phyloP scores from a whole-genome alignment of 305 asterid species.

The Plantago coronopus region DNA sequence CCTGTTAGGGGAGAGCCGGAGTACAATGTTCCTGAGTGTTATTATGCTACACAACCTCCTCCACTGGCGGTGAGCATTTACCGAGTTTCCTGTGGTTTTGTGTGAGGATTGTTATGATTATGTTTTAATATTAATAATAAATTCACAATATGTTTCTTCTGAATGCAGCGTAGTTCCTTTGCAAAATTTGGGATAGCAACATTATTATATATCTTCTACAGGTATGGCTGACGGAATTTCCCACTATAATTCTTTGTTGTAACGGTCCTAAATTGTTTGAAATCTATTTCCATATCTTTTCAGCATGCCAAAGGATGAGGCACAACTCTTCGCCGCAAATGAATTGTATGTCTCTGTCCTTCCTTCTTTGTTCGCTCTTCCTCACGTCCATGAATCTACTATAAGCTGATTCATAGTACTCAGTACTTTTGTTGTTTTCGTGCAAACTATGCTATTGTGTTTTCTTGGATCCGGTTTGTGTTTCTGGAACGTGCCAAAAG shows the following conservation, averaged over 20 bases:
- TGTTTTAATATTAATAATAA: background rate
- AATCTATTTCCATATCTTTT: slow-evolving; percentile 24
- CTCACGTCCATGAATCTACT: background rate
- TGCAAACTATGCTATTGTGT: background rate
- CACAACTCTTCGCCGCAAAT: slow-evolving; percentile 82
- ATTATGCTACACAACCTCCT: slow-evolving; percentile 57
- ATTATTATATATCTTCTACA: slow-evolving; percentile 77
- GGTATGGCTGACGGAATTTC: slow-evolving; percentile 37
- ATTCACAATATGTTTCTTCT: too few relatives aligned
- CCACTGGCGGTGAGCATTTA: slow-evolving; percentile 47
- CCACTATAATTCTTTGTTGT: slow-evolving; percentile 15
- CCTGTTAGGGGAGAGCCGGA: slow-evolving; percentile 82
- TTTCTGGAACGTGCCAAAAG: background rate
- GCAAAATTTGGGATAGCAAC: slow-evolving; percentile 62
- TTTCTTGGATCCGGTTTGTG: background rate
- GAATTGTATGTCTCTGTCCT: slow-evolving; percentile 66
- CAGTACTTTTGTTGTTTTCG: background rate
- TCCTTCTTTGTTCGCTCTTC: slow-evolving; percentile 11
- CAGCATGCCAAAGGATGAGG: slow-evolving; percentile 98
- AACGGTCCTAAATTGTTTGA: slow-evolving; percentile 24
- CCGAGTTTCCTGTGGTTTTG: slow-evolving; percentile 15
- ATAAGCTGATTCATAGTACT: background rate
- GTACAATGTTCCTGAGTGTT: slow-evolving; percentile 67
- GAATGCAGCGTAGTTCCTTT: slow-evolving; percentile 61
- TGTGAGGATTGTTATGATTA: slow-evolving; percentile 9